A percentile compares a stretch with the other conserved stretches of the same genome.
phyloP scores from a whole-genome alignment of 768 basidiomycete species.

The Hypsizygus marmoreus region DNA sequence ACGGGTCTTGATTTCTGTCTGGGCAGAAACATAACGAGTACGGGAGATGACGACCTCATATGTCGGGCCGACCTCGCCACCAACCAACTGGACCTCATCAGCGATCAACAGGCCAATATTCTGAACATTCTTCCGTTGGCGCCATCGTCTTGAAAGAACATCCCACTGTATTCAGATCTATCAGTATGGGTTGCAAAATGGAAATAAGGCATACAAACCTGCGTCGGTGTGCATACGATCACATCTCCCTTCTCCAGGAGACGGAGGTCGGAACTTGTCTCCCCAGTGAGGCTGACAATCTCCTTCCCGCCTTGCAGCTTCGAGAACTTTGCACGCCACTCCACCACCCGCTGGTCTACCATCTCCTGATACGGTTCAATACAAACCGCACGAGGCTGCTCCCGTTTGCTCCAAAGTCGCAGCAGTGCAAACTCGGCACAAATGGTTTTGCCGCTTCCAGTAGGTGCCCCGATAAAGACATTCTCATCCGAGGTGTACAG shows the following conservation, averaged over 20 bases:
- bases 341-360: conserved; percentile 87
- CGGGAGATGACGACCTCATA: conserved; percentile 96
- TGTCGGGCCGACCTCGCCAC: conserved; percentile 92
- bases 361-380: conserved; percentile 98
- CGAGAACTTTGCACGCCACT: conserved; percentile 88
- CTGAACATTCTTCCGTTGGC: conserved; percentile 95
- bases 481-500: conserved; percentile 96
- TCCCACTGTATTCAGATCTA: conserved; percentile 71
- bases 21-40: conserved; percentile 94
- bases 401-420: conserved; percentile 89
- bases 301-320: conserved; percentile 88
- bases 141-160: conserved; percentile 90
- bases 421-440: conserved; percentile 96
- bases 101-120: conserved; percentile 91
- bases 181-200: conserved; percentile 2
- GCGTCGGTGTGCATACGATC: conserved; percentile 90
- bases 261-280: conserved; percentile 89
- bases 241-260: conserved; percentile 90
- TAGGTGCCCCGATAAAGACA: conserved; percentile 94
- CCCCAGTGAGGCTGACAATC: conserved; percentile 91
- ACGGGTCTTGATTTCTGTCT: conserved; percentile 90
- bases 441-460: conserved; percentile 96
- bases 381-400: conserved; percentile 85
- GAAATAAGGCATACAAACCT: conserved; percentile 50
- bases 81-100: conserved; percentile 93